A percentile compares a stretch with the other conserved stretches of the same genome.
These are phyloP conservation scores for Apiospora rasikravindrae DNA, from an alignment of 2,329 filamentous ascomycete genomes.

Conservation along the genomic window DNA sequence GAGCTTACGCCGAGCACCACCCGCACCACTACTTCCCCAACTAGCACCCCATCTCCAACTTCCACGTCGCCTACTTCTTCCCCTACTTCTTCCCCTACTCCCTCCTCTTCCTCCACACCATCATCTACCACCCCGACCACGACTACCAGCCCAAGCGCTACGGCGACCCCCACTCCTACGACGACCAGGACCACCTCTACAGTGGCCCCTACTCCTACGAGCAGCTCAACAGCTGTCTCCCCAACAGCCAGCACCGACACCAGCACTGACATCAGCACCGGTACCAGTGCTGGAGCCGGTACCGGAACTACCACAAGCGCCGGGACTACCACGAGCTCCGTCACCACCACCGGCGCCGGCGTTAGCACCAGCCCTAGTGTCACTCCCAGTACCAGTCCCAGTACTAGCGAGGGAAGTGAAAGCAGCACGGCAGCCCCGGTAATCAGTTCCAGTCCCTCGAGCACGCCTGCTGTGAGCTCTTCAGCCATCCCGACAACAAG, in stretches of 20 bases:
- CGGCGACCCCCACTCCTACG: neutral
- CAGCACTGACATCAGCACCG: neutral
- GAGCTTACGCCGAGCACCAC: conserved; percentile 22
- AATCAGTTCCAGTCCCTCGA: conserved; percentile 20
- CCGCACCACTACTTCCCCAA: conserved; percentile 21
- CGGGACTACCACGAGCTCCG: conserved; percentile 12
- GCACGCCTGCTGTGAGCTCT: conserved; percentile 22
- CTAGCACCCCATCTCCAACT: conserved; percentile 25
- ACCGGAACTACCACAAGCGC: conserved; percentile 12
- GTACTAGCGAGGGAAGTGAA: neutral
- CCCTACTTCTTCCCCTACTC: conserved; percentile 18
- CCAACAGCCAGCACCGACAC: neutral
- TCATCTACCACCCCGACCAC: conserved; percentile 11
- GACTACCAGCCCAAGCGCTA: conserved; percentile 22
- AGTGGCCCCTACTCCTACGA: neutral
- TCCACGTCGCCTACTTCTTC: conserved; percentile 21
- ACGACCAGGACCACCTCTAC: conserved; percentile 1
- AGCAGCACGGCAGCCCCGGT: neutral
- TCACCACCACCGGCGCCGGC: conserved; percentile 19
- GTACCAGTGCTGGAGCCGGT: neutral
- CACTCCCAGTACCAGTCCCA: neutral
- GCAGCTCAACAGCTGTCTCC: neutral
- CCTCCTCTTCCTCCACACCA: conserved; percentile 17
- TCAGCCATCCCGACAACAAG: neutral
- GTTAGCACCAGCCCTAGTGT: neutral